A percentile compares a stretch with the other conserved stretches of the same genome.
These are phyloP conservation scores for Solidago caesia DNA, from an alignment of 129 eudicot species.

Conservation along the genomic window DNA sequence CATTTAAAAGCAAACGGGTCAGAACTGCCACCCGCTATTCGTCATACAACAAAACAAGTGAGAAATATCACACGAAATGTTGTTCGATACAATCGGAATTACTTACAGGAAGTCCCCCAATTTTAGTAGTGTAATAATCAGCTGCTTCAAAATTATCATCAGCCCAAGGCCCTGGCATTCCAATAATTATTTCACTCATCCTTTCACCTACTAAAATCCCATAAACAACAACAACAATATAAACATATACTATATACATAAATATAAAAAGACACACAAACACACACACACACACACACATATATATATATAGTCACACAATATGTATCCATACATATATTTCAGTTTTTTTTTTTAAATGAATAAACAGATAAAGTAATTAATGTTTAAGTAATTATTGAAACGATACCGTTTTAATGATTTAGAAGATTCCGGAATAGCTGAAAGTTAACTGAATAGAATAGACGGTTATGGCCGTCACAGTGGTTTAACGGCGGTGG, in stretches of 20 bases:
- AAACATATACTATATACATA: background rate
- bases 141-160: slow-evolving; percentile 65
- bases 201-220: slow-evolving; percentile 18
- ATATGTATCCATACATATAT: no score
- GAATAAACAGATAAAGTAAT: background rate
- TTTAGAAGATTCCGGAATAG: background rate
- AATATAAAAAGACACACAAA: no score
- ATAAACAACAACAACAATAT: background rate
- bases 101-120: slow-evolving; percentile 91
- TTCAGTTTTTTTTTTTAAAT: background rate
- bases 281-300: no score
- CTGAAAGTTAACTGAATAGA: slow-evolving; percentile 1
- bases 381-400: background rate
- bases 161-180: slow-evolving; percentile 98
- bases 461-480: background rate
- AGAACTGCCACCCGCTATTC: background rate
- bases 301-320: no score
- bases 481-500: slow-evolving; percentile 13
- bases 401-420: slow-evolving; percentile 28
- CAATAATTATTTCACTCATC: slow-evolving; percentile 71
- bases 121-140: slow-evolving; percentile 80
- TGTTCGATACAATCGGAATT: no score
- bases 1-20: no score
- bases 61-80: slow-evolving; percentile 1
- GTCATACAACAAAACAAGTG: background rate